These are phyloP conservation scores for Aureobasidium sp. DNA, from an alignment of 2,329 filamentous ascomycete genomes.

Conservation along the genomic window DNA sequence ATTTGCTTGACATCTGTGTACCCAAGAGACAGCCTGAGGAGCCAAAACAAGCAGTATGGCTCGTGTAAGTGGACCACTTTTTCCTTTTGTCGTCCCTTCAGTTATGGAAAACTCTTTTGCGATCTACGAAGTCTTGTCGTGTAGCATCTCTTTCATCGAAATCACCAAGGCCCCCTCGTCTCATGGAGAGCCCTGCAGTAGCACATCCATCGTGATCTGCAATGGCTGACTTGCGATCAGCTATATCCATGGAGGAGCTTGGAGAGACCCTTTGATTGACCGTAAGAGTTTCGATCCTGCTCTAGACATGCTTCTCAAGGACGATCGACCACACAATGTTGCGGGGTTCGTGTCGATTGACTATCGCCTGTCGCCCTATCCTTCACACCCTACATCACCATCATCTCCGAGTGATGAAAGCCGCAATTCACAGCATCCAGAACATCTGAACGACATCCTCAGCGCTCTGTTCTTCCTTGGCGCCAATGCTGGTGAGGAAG, in stretches of 20 bases:
- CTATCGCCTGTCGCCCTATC: slow-evolving; percentile 52
- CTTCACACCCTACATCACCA: slow-evolving; percentile 36
- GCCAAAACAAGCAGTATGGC: slow-evolving; percentile 22
- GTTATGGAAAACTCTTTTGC: background rate
- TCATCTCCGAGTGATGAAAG: slow-evolving; percentile 37
- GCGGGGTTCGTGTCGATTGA: slow-evolving; percentile 56
- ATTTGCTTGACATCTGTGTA: slow-evolving; percentile 36
- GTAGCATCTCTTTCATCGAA: background rate
- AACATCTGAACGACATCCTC: slow-evolving; percentile 51
- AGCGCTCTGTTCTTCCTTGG: slow-evolving; percentile 44
- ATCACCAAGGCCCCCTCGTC: background rate
- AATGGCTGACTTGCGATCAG: slow-evolving; percentile 16
- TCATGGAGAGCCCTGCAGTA: background rate
- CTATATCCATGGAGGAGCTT: slow-evolving; percentile 43
- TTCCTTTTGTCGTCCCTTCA: background rate
- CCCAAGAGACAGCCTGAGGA: slow-evolving; percentile 22
- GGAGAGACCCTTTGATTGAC: slow-evolving; percentile 38
- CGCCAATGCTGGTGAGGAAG: slow-evolving; percentile 1
- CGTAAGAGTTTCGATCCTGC: slow-evolving; percentile 29
- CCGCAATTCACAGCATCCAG: slow-evolving; percentile 47
- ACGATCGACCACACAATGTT: slow-evolving; percentile 30
- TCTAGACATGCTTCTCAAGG: slow-evolving; percentile 27
- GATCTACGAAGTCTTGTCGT: background rate
- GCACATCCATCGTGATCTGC: background rate
- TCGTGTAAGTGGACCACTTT: slow-evolving; percentile 23